phyloP scores from a whole-genome alignment of 306 rosid species.

The Glycine tomentella region DNA sequence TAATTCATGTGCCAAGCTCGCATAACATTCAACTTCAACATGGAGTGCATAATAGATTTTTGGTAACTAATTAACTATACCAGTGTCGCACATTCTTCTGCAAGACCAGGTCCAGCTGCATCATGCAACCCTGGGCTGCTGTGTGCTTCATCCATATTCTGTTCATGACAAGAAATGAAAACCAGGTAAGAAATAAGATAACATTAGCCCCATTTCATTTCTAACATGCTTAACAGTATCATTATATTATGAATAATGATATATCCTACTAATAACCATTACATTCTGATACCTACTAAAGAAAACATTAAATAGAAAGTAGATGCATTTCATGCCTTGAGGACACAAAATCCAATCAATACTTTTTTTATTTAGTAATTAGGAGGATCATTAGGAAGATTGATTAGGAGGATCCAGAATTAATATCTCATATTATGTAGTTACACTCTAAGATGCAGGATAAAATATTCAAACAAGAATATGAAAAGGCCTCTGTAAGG shows the following conservation, averaged over 20 bases:
- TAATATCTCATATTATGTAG: neutral
- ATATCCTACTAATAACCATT: neutral
- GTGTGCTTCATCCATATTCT: constrained; percentile 97
- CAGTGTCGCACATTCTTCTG: constrained; percentile 91
- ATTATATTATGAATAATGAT: constrained; percentile 26
- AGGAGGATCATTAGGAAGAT: constrained; percentile 15
- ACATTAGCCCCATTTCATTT: constrained; percentile 12
- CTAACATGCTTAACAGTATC: constrained; percentile 30
- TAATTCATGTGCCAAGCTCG: constrained; percentile 33
- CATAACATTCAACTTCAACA: constrained; percentile 4
- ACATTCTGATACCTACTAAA: neutral
- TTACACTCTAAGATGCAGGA: constrained; percentile 11
- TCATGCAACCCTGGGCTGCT: constrained; percentile 95
- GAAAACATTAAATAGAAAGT: constrained; percentile 24
- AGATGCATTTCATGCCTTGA: constrained; percentile 15
- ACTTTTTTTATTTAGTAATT: neutral
- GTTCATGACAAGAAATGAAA: constrained; percentile 47
- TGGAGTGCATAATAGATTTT: constrained; percentile 20
- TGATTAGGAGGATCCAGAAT: neutral
- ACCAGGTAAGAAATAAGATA: constrained; percentile 36
- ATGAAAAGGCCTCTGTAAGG: neutral
- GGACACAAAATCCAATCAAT: constrained; percentile 14
- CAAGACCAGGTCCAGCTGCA: constrained; percentile 98
- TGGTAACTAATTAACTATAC: constrained; percentile 54
- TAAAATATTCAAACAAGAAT: constrained; percentile 31